Conservation (phyloP, 768 basidiomycete genomes). For the Amanita inopinata region DNA sequence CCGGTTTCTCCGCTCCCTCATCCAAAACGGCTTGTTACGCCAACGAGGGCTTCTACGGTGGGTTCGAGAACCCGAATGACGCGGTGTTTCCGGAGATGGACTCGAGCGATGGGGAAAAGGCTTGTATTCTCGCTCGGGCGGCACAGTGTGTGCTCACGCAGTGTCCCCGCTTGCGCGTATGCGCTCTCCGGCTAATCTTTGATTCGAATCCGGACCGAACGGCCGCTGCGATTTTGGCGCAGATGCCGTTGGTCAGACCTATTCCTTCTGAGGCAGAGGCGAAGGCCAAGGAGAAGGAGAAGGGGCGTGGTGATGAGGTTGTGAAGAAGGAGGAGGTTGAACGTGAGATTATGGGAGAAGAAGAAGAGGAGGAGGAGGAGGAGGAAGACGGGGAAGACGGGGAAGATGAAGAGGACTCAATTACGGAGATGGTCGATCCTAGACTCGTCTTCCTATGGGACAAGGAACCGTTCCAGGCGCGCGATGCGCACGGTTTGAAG, state of each 20-base stretch:
- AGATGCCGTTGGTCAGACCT: conserved; percentile 6
- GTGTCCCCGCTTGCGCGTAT: conserved; percentile 17
- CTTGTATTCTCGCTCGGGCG: conserved; percentile 1
- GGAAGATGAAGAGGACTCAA: conserved; percentile 6
- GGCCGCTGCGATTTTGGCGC: conserved; percentile 12
- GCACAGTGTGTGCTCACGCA: conserved; percentile 2
- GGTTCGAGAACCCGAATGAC: conserved; percentile 1
- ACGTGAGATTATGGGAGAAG: too few relatives aligned
- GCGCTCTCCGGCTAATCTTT: conserved; percentile 25
- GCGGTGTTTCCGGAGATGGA: conserved; percentile 10
- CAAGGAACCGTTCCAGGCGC: conserved; percentile 28
- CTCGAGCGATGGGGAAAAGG: neutral
- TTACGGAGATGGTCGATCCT: conserved; percentile 17
- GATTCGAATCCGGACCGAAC: conserved; percentile 16
- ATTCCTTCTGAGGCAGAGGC: neutral
- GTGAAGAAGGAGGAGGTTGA: neutral
- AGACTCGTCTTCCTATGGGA: conserved; percentile 29
- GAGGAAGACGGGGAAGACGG: conserved; percentile 7
- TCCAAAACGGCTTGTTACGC: conserved; percentile 10
- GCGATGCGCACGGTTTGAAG: conserved; percentile 25
- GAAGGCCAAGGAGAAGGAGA: neutral
- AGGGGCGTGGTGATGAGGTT: neutral
- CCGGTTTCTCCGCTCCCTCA: conserved; percentile 17
- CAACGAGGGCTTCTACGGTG: neutral
- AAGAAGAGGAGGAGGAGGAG: conserved; percentile 11